phyloP scores from a whole-genome alignment of 805 yeast genomes.

The Barnettozyma californica region DNA sequence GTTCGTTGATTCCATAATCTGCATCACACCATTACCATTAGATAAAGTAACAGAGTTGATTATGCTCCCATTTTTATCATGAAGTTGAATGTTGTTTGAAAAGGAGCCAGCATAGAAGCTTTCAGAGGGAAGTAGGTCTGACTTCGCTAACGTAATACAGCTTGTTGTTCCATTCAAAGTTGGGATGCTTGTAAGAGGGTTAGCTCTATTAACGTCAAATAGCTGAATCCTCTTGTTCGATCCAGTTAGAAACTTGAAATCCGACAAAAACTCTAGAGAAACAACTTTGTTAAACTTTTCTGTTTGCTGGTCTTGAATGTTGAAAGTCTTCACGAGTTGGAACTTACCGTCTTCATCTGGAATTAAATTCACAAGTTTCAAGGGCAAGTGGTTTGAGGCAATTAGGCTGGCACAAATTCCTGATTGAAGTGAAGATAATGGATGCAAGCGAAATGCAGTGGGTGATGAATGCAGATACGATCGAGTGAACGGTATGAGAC shows the following conservation, averaged over 20 bases:
- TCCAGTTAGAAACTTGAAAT: conserved; percentile 29
- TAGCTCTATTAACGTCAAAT: conserved; percentile 27
- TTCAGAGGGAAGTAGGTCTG: conserved; percentile 14
- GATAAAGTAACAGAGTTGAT: conserved; percentile 10
- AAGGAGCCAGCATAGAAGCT: conserved; percentile 29
- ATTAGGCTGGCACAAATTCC: conserved; percentile 25
- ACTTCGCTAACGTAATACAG: conserved; percentile 7
- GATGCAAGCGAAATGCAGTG: conserved; percentile 29
- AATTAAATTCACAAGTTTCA: conserved; percentile 26
- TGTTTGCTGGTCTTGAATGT: conserved; percentile 27
- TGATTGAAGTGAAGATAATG: conserved; percentile 29
- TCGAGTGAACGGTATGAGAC: conserved; percentile 32
- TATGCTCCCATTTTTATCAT: conserved; percentile 23
- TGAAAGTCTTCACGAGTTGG: conserved; percentile 22
- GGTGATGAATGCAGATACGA: conserved; percentile 28
- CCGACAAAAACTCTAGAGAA: conserved; percentile 23
- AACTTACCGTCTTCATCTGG: conserved; percentile 17
- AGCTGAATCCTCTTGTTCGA: conserved; percentile 24
- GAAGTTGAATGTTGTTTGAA: conserved; percentile 26
- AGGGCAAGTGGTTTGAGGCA: conserved; percentile 30
- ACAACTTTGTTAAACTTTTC: conserved; percentile 30
- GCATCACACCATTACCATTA: conserved; percentile 30
- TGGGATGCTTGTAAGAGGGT: conserved; percentile 13
- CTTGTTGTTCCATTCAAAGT: conserved; percentile 20
- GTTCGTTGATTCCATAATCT: conserved; percentile 31